Base-by-base conservation (phyloP, 768 basidiomycete species). In the Mycena vulgaris region DNA sequence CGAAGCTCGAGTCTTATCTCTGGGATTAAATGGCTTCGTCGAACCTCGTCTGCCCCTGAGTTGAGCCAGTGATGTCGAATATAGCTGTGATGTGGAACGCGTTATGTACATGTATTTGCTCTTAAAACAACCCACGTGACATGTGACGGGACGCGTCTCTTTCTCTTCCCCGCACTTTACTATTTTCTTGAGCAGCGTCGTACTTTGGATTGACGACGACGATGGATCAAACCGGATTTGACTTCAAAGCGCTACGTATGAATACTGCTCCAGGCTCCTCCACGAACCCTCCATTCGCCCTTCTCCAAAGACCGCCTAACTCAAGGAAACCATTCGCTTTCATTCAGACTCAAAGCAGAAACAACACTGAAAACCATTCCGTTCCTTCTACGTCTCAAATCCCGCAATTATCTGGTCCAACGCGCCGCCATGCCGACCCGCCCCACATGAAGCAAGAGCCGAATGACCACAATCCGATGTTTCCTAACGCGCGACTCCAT, bases 181-280 rank as follows among this genome's bases (percentile, higher is more conserved):
- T 40, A 31, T 11, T 52, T 25, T 65, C 51, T 68, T 68, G 71
- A 56, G 51, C 31, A 55, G 58, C 64, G 49, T 30, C 65, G 60
- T 66, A 63, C 55, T 30, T 67, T 65, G 56, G 51, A 63, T 61
- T 52, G 47, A 42, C 47, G 5, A 31, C 51, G 31, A 49, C 48
- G 42, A 74, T 74, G 73, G 73, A 71, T 47, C 63, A 63, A 5
- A 56, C 66, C 47, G 73, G 73, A 45, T 74, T 74, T 52, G 73
- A 74, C 33, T 74, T 63, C 62, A 71, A 71, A 23, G 66, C 73
- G 35, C 42, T 74, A 7, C 73, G 73, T 10, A 62, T 60, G 63
- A 69, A 62, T 28, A 58, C 58, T 30, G 63, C 58, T 52, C 37
- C 66, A 6, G 42, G 59, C n/a, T 23, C 39, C 14, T 56, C 66